Evolutionary conservation across 2,329 filamentous ascomycete genomes (phyloP), one percentile per base, ranked within the genome.

Genomic region (Neobulgaria alba): DNA sequence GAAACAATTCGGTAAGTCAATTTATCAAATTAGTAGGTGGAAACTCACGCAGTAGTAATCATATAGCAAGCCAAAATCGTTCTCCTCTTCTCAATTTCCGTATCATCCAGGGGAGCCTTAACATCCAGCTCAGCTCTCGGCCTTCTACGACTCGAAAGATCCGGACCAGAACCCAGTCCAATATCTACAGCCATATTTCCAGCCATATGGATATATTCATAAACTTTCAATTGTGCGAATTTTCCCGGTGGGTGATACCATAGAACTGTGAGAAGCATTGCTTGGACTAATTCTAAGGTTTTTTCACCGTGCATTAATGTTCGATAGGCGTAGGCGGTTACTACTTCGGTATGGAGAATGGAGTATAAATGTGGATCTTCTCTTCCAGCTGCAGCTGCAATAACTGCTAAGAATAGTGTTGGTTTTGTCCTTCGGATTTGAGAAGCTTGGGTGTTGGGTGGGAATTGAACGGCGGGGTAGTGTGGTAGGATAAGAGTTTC

Each of bases 361-460:
- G 57, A 58, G 21, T 66, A 66, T 7, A 71, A 51, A 2, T 60
- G 55, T 10, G 53, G 44, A 56, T 57, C 56, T 3, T 68, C 65
- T 16, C 67, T 64, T 2, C 72, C 75, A 4, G 78, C 70, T 2
- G 79, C 72, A 3, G 76, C 78, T 0, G 79, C 73, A 62, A 86
- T 73, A 49, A 85, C 63, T 16, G 82, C 69, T n/a, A 84, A 66
- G 53, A 86, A 86, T 7, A 86, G 66, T 1, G 74, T 67, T 1
- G 82, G 82, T 55, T 73, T 78, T 2, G 66, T 61, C 40, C 61
- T 60, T 37, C 78, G 69, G 33, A 82, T 57, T 38, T 77, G 68
- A 10, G 65, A 63, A 2, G 67, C 70, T 2, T 72, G 71, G 36
- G 65, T 67, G 15, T 61, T 63, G 0, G 67, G 56, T 0, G 72